These are phyloP conservation scores for Boletus huronensis DNA, from an alignment of 768 basidiomycete genomes.

Conservation along the genomic window DNA sequence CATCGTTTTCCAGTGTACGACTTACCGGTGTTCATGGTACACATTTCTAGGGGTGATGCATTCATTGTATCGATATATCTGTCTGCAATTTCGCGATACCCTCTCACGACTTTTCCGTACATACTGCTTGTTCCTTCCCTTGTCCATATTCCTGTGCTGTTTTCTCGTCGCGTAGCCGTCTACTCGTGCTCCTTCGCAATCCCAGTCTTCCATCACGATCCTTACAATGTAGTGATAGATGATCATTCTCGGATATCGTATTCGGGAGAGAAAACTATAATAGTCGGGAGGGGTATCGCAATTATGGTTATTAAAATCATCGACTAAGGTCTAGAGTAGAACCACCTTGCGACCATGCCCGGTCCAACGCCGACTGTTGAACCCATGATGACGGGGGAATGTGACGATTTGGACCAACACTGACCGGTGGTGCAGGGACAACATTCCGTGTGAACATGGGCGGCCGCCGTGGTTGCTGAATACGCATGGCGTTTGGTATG, in stretches of 20 bases:
- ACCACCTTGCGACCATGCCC: constrained; percentile 42
- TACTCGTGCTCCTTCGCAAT: background rate
- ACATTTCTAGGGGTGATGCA: constrained; percentile 6
- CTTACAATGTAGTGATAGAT: constrained; percentile 19
- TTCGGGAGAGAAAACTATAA: background rate
- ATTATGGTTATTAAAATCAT: constrained; percentile 19
- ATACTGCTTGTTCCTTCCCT: background rate
- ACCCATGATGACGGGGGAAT: constrained; percentile 40
- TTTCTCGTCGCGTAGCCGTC: constrained; percentile 3
- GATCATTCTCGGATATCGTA: background rate
- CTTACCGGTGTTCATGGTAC: constrained; percentile 2
- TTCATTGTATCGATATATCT: constrained; percentile 27
- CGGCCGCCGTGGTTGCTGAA: constrained; percentile 52
- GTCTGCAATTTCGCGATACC: constrained; percentile 24
- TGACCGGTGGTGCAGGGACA: constrained; percentile 34
- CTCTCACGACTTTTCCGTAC: background rate
- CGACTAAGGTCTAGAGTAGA: constrained; percentile 39
- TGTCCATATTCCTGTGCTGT: background rate
- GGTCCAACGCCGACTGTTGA: constrained; percentile 39
- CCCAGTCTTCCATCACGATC: background rate
- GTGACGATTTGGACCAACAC: constrained; percentile 35
- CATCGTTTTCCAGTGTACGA: constrained; percentile 3
- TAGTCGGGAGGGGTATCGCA: constrained; percentile 2
- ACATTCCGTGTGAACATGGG: constrained; percentile 48
- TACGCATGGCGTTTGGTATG: constrained; percentile 48